Evolutionary conservation across 2,329 filamentous ascomycete genomes (phyloP).

Genomic region (Aspergillus bombycis): DNA sequence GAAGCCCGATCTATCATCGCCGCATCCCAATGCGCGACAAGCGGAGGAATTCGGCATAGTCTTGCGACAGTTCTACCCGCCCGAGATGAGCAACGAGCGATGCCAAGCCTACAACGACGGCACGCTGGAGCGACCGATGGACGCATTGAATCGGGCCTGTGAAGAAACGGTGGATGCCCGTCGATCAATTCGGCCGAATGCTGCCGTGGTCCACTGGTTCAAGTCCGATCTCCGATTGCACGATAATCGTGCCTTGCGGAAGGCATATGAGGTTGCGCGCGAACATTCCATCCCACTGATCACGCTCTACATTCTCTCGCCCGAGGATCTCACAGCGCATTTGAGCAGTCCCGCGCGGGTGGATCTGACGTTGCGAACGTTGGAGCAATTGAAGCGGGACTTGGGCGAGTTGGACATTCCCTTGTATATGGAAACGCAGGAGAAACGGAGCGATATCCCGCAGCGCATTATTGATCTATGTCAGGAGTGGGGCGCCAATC

Average conservation of each 20-base stretch:
- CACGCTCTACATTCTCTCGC: constrained; percentile 76
- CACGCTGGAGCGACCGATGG: constrained; percentile 72
- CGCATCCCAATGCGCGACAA: constrained; percentile 42
- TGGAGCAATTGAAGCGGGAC: constrained; percentile 67
- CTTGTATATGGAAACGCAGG: constrained; percentile 72
- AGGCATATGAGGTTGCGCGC: constrained; percentile 69
- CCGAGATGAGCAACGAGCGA: constrained; percentile 81
- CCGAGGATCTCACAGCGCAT: constrained; percentile 84
- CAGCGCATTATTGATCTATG: constrained; percentile 66
- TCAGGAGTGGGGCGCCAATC: constrained; percentile 71
- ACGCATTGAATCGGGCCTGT: constrained; percentile 65
- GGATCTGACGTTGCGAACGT: constrained; percentile 77
- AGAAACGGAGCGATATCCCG: constrained; percentile 65
- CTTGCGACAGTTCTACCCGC: constrained; percentile 76
- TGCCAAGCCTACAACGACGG: constrained; percentile 74
- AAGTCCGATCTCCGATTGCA: constrained; percentile 74
- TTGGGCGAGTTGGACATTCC: constrained; percentile 75
- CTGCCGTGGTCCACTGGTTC: constrained; percentile 85
- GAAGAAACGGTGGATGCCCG: constrained; percentile 61
- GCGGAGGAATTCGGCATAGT: constrained; percentile 63
- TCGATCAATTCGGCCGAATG: constrained; percentile 55
- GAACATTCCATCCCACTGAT: constrained; percentile 72
- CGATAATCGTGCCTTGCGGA: constrained; percentile 73
- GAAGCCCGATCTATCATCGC: constrained; percentile 21
- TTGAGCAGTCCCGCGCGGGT: constrained; percentile 71